phyloP scores from a whole-genome alignment of 768 basidiomycete species.

The Russula foetens region DNA sequence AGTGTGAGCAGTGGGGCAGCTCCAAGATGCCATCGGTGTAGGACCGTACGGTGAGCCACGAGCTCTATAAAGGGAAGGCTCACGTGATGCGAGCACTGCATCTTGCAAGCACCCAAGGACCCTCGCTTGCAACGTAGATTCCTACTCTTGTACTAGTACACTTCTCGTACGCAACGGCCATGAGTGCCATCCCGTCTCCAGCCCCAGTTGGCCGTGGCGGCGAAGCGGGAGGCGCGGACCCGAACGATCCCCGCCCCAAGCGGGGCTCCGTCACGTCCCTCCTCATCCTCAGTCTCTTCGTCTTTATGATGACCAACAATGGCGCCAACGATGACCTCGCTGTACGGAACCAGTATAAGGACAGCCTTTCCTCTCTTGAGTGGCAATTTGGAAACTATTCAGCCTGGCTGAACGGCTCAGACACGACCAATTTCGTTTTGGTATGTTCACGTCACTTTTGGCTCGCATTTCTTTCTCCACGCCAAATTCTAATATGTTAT shows the following conservation, averaged over 20 bases:
- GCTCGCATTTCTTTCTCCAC: no score
- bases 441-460: constrained; percentile 30
- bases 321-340: constrained; percentile 54
- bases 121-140: background rate
- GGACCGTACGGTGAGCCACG: no score
- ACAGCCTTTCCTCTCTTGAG: constrained; percentile 48
- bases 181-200: background rate
- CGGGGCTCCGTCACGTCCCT: constrained; percentile 65
- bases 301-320: constrained; percentile 75
- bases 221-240: background rate
- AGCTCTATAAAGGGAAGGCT: no score
- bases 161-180: background rate
- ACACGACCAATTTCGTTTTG: constrained; percentile 50
- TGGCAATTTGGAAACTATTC: constrained; percentile 66
- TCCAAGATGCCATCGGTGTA: no score
- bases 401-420: constrained; percentile 63
- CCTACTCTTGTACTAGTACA: background rate
- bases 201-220: background rate
- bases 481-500: no score
- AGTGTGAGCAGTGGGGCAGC: no score
- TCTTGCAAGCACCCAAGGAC: no score
- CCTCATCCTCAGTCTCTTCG: constrained; percentile 62
- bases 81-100: no score
- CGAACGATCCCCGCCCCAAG: constrained; percentile 25
- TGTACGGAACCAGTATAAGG: constrained; percentile 55